Evolutionary conservation across 116 monocot species (phyloP), one percentile per base, ranked within the genome.

Genomic region (Cymodocea nodosa): DNA sequence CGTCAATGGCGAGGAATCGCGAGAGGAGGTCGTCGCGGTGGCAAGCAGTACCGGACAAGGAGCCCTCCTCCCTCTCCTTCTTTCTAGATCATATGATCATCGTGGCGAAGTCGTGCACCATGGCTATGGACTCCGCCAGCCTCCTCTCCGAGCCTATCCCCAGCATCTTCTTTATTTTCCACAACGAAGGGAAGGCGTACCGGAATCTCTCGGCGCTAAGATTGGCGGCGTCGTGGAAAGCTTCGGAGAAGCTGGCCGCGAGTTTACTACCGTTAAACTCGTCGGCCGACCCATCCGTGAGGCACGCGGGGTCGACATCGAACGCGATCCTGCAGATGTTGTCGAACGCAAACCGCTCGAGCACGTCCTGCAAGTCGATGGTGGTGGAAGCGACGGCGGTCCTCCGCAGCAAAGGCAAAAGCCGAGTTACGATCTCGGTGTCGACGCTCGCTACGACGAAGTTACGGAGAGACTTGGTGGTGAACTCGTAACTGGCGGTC

Each of bases 401-500:
- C 12, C 10, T 61, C 9, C 20, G n/a, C 34, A 85, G 56, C 52
- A 78, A 17, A 0, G 82, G 82, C 16, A 79, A 37, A 49, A 82
- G 64, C 11, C 85, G 19, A 0, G 60, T 9, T 5, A 16, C 23
- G 22, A 79, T 20, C 71, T 81, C 81, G 2, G 4, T n/a, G 15
- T 61, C 51, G 50, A 78, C 73, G 15, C 24, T 22, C 19, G 62
- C 60, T 7, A 76, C 67, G 56, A 85, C 73, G 70, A 81, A 78
- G 67, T 59, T 73, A 6, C 85, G 75, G 0, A 85, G 73, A 4
- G 85, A 78, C 6, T 65, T 22, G 23, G 62, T 79, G 63, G 61
- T 82, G 76, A 85, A 85, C 64, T 85, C 82, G 68, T 35, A 71
- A 68, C 74, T 74, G 12, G 85, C 79, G 2, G 56, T 51, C 76